Evolutionary conservation across 768 basidiomycete genomes (phyloP), one percentile per base, ranked within the genome.

Genomic region (Trametes cubensis): DNA sequence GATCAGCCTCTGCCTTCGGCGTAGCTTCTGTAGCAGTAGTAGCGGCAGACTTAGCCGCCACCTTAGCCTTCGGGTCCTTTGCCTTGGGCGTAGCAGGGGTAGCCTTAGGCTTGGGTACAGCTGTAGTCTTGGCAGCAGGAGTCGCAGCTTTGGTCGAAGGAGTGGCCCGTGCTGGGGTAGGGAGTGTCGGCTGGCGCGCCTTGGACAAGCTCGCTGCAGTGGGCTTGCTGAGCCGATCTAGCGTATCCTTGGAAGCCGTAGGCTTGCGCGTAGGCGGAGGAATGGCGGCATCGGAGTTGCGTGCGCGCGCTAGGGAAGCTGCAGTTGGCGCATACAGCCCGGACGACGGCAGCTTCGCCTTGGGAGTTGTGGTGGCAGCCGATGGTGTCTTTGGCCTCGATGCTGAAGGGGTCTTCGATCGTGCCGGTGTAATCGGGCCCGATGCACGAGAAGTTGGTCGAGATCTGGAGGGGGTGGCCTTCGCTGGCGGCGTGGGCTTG

Each of bases 281-380:
- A 7, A 78, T 74, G 0, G 73, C 75, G 2, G 78, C 78, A 8
- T 76, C 77, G 0, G 82, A 79, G 68, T 81, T 84, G 51, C 89
- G 85, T 38, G 87, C 80, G 52, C 80, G 82, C 0, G 92, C 92
- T 8, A 93, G 82, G 10, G 90, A 91, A 3, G 91, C 89, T 0
- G 90, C 92, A 0, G 92, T 94, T 0, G 92, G 92, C 7, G 92
- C 90, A 69, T 88, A 92, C 21, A 92, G 72, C 14, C 89, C 86
- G 2, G 84, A 78, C 6, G 85, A 82, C 3, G 87, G 85, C 0
- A 86, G 20, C 74, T 87, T 89, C 17, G 87, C 80, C 58, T 82
- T 64, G 28, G 69, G 8, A 23, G 60, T 52, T 46, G 66, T 26
- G 4, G 66, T 26, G 7, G 63, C 63, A 49, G 68, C 30, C 21